A percentile compares a stretch with the other conserved stretches of the same genome.
Evolutionary conservation across 495 filamentous ascomycete genomes (phyloP).

Genomic region (Endocarpon pusillum): DNA sequence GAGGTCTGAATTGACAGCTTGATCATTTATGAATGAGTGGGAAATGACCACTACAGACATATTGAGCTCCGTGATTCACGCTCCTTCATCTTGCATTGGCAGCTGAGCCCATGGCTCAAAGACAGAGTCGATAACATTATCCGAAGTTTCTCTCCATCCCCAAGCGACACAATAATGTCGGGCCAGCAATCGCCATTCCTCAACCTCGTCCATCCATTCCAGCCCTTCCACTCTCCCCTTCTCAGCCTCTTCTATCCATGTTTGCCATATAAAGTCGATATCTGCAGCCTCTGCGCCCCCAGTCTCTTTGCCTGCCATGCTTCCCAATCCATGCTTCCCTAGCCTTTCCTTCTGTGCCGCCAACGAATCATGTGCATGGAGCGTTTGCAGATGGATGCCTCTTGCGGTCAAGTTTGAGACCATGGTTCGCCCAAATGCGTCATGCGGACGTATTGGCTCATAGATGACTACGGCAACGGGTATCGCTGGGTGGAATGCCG

Average conservation of each 20-base stretch:
- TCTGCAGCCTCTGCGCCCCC: conserved; percentile 41
- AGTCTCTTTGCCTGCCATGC: neutral
- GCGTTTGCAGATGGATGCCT: conserved; percentile 66
- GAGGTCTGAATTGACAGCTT: too few relatives aligned
- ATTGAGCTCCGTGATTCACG: too few relatives aligned
- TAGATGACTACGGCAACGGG: conserved; percentile 59
- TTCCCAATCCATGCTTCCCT: conserved; percentile 37
- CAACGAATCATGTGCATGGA: conserved; percentile 50
- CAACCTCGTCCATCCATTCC: conserved; percentile 88
- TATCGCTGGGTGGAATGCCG: conserved; percentile 26
- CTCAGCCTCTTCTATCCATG: conserved; percentile 55
- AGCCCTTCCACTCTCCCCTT: conserved; percentile 60
- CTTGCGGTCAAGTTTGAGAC: conserved; percentile 75
- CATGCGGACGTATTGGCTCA: conserved; percentile 69
- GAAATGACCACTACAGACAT: too few relatives aligned
- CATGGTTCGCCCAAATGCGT: conserved; percentile 83
- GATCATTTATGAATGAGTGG: too few relatives aligned
- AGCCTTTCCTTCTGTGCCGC: conserved; percentile 50
- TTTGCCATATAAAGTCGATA: conserved; percentile 57
- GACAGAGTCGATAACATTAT: too few relatives aligned
- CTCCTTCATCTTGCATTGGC: too few relatives aligned
- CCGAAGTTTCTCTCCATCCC: conserved; percentile 45
- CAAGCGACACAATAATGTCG: conserved; percentile 82
- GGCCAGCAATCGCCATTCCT: conserved; percentile 82
- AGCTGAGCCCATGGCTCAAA: too few relatives aligned